Evolutionary conservation across 805 yeast species (phyloP).

Genomic region (Danielia reshetovae): DNA sequence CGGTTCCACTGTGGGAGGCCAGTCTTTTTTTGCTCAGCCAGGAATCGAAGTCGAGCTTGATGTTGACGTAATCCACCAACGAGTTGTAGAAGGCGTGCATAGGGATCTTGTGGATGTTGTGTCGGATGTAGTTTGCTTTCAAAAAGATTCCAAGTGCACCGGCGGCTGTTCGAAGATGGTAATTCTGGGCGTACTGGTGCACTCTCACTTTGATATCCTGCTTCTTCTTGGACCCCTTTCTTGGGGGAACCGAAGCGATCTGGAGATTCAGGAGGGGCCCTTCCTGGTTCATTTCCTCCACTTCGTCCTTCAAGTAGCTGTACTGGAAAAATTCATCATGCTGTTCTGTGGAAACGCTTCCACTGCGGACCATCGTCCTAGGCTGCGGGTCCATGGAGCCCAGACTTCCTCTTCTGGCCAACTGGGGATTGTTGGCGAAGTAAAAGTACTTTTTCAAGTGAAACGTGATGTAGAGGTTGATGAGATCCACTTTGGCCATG

Average conservation of each 20-base stretch:
- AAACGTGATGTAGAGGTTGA: slow-evolving; percentile 76
- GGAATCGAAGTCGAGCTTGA: slow-evolving; percentile 73
- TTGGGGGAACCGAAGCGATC: slow-evolving; percentile 1
- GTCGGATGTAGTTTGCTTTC: slow-evolving; percentile 45
- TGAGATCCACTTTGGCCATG: slow-evolving; percentile 52
- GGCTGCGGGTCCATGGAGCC: slow-evolving; percentile 7
- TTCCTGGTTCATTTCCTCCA: slow-evolving; percentile 5
- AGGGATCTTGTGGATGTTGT: slow-evolving; percentile 16
- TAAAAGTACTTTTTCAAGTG: slow-evolving; percentile 57
- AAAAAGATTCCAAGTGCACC: slow-evolving; percentile 52
- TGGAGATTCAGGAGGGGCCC: slow-evolving; percentile 1
- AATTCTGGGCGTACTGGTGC: slow-evolving; percentile 69
- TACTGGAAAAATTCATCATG: slow-evolving; percentile 12
- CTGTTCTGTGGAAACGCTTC: slow-evolving; percentile 1
- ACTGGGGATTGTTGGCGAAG: slow-evolving; percentile 24
- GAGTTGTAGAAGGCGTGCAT: slow-evolving; percentile 66
- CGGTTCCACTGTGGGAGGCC: slow-evolving; percentile 5
- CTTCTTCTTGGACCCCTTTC: slow-evolving; percentile 6
- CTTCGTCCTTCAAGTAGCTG: slow-evolving; percentile 14
- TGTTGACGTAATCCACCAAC: slow-evolving; percentile 73
- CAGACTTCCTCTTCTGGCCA: slow-evolving; percentile 9
- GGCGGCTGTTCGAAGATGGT: slow-evolving; percentile 75
- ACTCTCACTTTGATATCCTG: slow-evolving; percentile 38
- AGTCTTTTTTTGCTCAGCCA: slow-evolving; percentile 51
- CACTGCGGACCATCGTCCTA: slow-evolving; percentile 1